Conservation (phyloP, 1,139 yeast species). For the Eremothecium coryli region DNA sequence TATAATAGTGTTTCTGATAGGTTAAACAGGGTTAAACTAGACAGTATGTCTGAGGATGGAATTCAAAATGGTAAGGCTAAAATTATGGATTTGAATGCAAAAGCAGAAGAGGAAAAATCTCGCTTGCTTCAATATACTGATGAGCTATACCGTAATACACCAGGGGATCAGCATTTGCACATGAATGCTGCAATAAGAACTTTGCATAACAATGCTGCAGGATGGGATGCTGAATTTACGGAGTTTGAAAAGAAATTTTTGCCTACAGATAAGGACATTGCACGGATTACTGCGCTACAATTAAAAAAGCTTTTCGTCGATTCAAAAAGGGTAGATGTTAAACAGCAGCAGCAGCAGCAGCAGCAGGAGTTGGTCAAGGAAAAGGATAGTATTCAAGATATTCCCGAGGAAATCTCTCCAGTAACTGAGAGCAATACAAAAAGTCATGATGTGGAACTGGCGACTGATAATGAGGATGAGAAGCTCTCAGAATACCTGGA, state of each 20-base stretch:
- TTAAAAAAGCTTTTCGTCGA: constrained; percentile 63
- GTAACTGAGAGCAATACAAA: constrained; percentile 3
- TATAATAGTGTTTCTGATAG: constrained; percentile 69
- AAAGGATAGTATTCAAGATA: constrained; percentile 8
- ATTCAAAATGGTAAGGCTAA: constrained; percentile 58
- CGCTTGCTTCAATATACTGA: constrained; percentile 41
- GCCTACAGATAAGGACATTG: constrained; percentile 90
- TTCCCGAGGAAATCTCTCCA: constrained; percentile 2
- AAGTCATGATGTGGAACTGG: constrained; percentile 8
- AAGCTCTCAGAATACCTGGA: not conserved
- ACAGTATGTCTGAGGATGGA: constrained; percentile 59
- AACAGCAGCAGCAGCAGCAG: constrained; percentile 15
- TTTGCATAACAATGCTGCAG: constrained; percentile 73
- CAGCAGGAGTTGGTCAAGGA: constrained; percentile 15
- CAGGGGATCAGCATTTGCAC: constrained; percentile 58
- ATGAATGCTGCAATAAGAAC: constrained; percentile 61
- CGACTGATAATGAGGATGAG: constrained; percentile 1
- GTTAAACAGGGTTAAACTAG: constrained; percentile 70
- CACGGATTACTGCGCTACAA: constrained; percentile 84
- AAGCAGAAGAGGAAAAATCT: constrained; percentile 44
- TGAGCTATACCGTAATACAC: constrained; percentile 45
- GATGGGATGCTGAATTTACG: constrained; percentile 79
- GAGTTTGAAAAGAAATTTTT: constrained; percentile 72
- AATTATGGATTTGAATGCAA: constrained; percentile 48
- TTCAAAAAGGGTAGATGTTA: constrained; percentile 29